These are phyloP conservation scores for Solanum megistacrolobum DNA, from an alignment of 257 asterid genomes.

Conservation along the genomic window DNA sequence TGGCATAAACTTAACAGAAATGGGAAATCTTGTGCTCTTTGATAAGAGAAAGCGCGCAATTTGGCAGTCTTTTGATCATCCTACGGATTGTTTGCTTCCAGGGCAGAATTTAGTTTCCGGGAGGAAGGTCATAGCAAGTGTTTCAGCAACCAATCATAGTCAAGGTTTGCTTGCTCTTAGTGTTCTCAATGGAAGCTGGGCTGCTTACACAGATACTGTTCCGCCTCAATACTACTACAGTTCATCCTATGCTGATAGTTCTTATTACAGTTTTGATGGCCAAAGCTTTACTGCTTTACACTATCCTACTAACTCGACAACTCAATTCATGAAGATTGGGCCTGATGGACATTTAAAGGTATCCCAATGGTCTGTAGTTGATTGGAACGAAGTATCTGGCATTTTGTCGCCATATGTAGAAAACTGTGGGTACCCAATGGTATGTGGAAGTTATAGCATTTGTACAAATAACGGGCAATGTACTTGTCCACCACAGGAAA, in stretches of 20 bases:
- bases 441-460: background rate
- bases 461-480: background rate
- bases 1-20: background rate
- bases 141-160: background rate
- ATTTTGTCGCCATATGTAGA: background rate
- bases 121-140: background rate
- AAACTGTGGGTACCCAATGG: background rate
- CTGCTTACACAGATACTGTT: background rate
- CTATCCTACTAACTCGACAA: background rate
- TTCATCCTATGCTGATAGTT: fast-evolving
- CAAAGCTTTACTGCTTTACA: background rate
- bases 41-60: background rate
- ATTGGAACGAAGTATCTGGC: background rate
- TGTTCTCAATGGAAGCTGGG: background rate
- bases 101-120: background rate
- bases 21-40: background rate
- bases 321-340: background rate
- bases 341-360: background rate
- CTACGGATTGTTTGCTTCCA: background rate
- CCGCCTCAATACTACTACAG: background rate
- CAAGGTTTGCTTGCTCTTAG: background rate
- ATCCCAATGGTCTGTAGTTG: background rate
- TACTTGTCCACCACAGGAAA: background rate
- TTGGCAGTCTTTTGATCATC: conserved; percentile 12
- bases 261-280: background rate